A percentile compares a stretch with the other conserved stretches of the same genome.
phyloP scores from a whole-genome alignment of 2,329 filamentous ascomycete genomes.

The Fusarium ambrosium region DNA sequence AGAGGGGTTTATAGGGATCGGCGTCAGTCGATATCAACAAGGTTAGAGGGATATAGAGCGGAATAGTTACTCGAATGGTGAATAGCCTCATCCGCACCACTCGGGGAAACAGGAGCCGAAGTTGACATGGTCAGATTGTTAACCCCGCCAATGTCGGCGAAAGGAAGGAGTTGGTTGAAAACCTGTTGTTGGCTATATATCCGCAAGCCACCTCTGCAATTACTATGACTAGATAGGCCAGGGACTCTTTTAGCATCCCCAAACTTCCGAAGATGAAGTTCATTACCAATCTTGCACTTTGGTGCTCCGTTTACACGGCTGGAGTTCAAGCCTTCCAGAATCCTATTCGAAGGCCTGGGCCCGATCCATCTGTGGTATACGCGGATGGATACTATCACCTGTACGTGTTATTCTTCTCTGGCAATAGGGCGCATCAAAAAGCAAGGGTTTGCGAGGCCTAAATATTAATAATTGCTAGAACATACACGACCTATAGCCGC shows the following conservation, averaged over 20 bases:
- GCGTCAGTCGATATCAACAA: background rate
- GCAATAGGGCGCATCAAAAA: background rate
- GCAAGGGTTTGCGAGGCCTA: background rate
- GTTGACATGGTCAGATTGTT: background rate
- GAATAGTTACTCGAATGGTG: background rate
- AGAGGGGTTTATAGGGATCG: background rate
- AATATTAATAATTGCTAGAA: background rate
- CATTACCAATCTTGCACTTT: background rate
- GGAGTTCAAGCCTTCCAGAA: constrained; percentile 11
- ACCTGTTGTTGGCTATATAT: background rate
- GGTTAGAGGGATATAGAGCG: constrained; percentile 1
- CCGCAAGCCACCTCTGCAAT: background rate
- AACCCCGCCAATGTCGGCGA: background rate
- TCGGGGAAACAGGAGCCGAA: background rate
- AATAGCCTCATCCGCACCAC: background rate
- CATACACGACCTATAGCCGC: constrained; percentile 14
- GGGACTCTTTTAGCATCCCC: background rate
- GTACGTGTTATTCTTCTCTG: background rate
- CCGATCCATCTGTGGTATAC: constrained; percentile 14
- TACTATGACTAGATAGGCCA: background rate
- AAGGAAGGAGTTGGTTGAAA: background rate
- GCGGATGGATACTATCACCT: constrained; percentile 20
- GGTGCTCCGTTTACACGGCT: background rate
- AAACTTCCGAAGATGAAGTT: background rate
- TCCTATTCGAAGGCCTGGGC: constrained; percentile 12